Conservation (phyloP, 306 rosid genomes). For the Cotoneaster glaucophyllus region DNA sequence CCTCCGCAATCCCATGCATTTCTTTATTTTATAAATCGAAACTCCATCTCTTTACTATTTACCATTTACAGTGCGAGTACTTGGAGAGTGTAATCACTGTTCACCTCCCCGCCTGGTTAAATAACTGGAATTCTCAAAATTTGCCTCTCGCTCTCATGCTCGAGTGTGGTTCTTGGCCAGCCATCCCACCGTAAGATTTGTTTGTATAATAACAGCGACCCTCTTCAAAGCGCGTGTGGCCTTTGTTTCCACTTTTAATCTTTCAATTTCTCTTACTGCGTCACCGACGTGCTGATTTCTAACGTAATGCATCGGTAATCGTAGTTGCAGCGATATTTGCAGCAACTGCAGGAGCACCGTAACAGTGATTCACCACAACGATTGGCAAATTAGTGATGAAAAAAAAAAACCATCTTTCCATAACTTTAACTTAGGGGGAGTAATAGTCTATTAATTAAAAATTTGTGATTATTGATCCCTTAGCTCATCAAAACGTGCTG, state of each 20-base stretch:
- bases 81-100: not conserved
- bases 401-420: too few relatives aligned
- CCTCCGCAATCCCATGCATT: slow-evolving; percentile 20
- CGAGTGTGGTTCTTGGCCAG: not conserved
- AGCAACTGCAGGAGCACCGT: not conserved
- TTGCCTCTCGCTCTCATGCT: not conserved
- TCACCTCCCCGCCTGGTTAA: not conserved
- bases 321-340: not conserved
- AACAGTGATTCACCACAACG: not conserved
- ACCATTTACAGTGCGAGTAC: not conserved
- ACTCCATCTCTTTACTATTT: not conserved
- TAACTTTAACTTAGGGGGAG: too few relatives aligned
- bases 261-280: not conserved
- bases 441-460: too few relatives aligned
- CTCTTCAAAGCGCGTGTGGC: not conserved
- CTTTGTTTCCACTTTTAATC: not conserved
- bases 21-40: not conserved
- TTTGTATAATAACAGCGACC: not conserved
- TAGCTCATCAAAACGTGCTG: too few relatives aligned
- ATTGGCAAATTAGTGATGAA: not conserved
- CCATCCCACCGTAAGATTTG: not conserved
- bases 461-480: too few relatives aligned
- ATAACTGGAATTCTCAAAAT: not conserved
- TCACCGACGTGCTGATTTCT: slow-evolving; percentile 42
- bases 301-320: not conserved